These are phyloP conservation scores for Phytopythium ostracodes DNA, from an alignment of 352 stramenopile species.

Conservation along the genomic window DNA sequence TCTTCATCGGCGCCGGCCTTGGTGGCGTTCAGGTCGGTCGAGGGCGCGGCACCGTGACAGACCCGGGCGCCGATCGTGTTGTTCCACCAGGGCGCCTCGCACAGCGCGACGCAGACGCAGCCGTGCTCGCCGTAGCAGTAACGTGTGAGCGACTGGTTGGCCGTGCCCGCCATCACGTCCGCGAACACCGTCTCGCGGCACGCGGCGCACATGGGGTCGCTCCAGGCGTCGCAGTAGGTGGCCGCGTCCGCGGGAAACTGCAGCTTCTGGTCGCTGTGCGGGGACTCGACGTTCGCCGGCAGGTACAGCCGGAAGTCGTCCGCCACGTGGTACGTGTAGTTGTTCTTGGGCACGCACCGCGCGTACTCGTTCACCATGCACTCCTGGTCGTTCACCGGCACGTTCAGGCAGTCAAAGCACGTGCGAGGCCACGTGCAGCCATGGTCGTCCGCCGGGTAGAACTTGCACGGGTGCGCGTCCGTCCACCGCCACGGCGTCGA, in stretches of 20 bases:
- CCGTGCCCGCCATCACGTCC: conserved; percentile 27
- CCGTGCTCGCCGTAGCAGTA: conserved; percentile 29
- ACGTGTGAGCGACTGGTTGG: conserved; percentile 28
- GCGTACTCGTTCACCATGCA: conserved; percentile 42
- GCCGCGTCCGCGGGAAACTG: conserved; percentile 28
- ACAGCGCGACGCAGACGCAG: conserved; percentile 38
- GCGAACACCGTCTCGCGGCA: conserved; percentile 22
- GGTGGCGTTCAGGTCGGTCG: conserved; percentile 7
- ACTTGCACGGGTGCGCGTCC: conserved; percentile 18
- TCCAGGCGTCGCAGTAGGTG: conserved; percentile 30
- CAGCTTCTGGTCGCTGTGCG: conserved; percentile 29
- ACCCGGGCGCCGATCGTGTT: conserved; percentile 21
- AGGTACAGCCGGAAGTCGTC: conserved; percentile 20
- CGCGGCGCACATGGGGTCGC: conserved; percentile 22
- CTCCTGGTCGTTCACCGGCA: conserved; percentile 18
- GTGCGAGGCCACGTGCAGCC: conserved; percentile 38
- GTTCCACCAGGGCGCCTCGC: conserved; percentile 34
- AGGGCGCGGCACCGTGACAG: conserved; percentile 21
- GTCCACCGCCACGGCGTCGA: conserved; percentile 21
- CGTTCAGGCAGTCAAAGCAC: conserved; percentile 64
- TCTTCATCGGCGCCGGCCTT: conserved; percentile 18
- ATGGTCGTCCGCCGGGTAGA: conserved; percentile 19
- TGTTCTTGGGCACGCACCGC: conserved; percentile 33
- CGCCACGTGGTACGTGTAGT: conserved; percentile 9
- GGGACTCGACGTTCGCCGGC: conserved; percentile 25